Percentiles rank a stretch among this genome's conserved stretches.
phyloP scores from a whole-genome alignment of 2,329 filamentous ascomycete genomes.

The Corniculantispora saksenae region DNA sequence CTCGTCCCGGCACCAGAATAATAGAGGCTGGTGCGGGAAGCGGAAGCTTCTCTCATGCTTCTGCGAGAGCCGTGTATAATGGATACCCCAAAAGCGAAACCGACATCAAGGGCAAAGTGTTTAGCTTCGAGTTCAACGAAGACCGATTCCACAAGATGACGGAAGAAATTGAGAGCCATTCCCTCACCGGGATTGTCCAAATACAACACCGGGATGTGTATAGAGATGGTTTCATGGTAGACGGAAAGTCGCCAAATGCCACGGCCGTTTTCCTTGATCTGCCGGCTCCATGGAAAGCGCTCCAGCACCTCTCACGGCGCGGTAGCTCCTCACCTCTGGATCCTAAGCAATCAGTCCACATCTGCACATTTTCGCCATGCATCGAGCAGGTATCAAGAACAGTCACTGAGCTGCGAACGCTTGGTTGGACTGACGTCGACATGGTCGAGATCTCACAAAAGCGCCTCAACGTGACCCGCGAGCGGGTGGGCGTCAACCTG shows the following conservation, averaged over 20 bases:
- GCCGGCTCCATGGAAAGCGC: constrained; percentile 77
- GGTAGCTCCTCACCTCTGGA: constrained; percentile 65
- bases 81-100: constrained; percentile 57
- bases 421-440: constrained; percentile 88
- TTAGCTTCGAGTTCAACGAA: constrained; percentile 81
- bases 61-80: constrained; percentile 73
- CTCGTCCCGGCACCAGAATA: constrained; percentile 69
- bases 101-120: constrained; percentile 66
- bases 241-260: constrained; percentile 61
- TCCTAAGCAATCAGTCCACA: constrained; percentile 67
- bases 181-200: constrained; percentile 64
- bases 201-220: constrained; percentile 82
- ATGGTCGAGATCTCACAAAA: constrained; percentile 88
- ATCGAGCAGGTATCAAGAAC: constrained; percentile 94
- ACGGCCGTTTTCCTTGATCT: constrained; percentile 78
- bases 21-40: constrained; percentile 83
- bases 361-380: constrained; percentile 96
- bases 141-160: constrained; percentile 69
- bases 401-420: constrained; percentile 73
- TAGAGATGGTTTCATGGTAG: constrained; percentile 68
- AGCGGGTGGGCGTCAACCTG: constrained; percentile 71
- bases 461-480: constrained; percentile 78
- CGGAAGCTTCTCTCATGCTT: constrained; percentile 81
- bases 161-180: constrained; percentile 69
- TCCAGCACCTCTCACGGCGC: constrained; percentile 70